Percentiles rank a stretch among this genome's conserved stretches.
phyloP scores from a whole-genome alignment of 306 rosid species.

The Mimosa bimucronata region DNA sequence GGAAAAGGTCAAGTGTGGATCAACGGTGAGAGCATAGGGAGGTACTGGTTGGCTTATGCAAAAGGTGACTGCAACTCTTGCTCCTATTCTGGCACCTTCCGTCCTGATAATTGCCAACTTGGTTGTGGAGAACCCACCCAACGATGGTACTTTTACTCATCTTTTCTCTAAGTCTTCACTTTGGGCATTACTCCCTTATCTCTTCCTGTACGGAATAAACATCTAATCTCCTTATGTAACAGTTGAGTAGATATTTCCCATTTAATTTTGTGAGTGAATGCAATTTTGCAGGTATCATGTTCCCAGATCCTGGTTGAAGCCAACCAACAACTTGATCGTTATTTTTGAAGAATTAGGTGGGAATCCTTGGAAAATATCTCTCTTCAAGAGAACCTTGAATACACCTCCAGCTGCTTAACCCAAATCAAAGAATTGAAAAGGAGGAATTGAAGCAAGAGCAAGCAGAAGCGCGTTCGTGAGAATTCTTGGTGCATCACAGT shows the following conservation, averaged over 20 bases:
- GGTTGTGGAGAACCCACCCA: constrained; percentile 95
- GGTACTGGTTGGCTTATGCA: constrained; percentile 93
- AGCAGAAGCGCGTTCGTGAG: neutral
- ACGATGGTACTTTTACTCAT: constrained; percentile 60
- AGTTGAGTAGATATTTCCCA: neutral
- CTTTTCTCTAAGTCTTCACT: neutral
- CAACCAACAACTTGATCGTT: constrained; percentile 70
- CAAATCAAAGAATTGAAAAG: constrained; percentile 28
- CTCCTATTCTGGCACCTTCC: constrained; percentile 72
- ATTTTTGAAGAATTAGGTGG: constrained; percentile 94
- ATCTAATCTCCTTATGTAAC: neutral
- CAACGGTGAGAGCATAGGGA: constrained; percentile 93
- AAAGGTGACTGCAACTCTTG: constrained; percentile 74
- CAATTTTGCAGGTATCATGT: constrained; percentile 81
- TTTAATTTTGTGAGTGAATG: neutral
- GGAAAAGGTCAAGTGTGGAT: constrained; percentile 99
- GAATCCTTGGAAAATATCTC: constrained; percentile 67
- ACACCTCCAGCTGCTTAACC: neutral
- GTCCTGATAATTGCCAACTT: constrained; percentile 61
- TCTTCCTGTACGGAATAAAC: neutral
- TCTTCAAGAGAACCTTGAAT: constrained; percentile 55
- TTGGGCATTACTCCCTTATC: neutral
- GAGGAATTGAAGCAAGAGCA: constrained; percentile 14
- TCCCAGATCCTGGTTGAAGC: constrained; percentile 95
- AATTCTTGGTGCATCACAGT: neutral